These are phyloP conservation scores for Lepiota brunneoincarnata DNA, from an alignment of 768 basidiomycete species.

Conservation along the genomic window DNA sequence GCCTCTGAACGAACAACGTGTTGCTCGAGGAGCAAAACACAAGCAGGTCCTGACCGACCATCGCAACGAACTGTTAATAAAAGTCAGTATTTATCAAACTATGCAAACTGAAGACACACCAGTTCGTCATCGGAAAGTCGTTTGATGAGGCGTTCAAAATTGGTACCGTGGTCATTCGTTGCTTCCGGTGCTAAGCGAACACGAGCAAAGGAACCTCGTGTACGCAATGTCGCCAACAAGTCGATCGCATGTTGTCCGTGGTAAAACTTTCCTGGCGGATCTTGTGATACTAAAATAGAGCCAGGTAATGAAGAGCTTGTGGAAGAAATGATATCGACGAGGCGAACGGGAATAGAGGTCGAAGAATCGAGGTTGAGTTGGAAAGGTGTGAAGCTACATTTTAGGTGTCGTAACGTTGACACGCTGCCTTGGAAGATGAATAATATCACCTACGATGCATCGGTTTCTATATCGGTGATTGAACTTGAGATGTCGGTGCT, in stretches of 20 bases:
- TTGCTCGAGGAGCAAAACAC: slow-evolving; percentile 60
- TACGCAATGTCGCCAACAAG: slow-evolving; percentile 53
- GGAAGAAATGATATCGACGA: slow-evolving; percentile 37
- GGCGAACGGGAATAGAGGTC: slow-evolving; percentile 46
- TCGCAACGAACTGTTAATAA: slow-evolving; percentile 50
- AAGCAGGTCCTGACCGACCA: slow-evolving; percentile 49
- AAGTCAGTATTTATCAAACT: not conserved
- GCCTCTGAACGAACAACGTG: slow-evolving; percentile 38
- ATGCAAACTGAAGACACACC: slow-evolving; percentile 32
- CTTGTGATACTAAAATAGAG: slow-evolving; percentile 33
- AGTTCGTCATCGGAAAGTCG: slow-evolving; percentile 52
- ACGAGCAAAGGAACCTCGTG: slow-evolving; percentile 48
- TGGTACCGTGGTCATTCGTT: slow-evolving; percentile 37
- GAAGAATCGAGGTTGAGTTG: slow-evolving; percentile 48
- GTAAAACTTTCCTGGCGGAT: slow-evolving; percentile 64
- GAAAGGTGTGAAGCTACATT: slow-evolving; percentile 32
- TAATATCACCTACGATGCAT: slow-evolving; percentile 26
- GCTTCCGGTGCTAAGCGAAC: slow-evolving; percentile 38
- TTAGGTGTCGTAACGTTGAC: not conserved
- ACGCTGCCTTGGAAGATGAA: not conserved
- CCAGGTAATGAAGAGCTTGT: slow-evolving; percentile 33
- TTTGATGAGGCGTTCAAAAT: slow-evolving; percentile 47
- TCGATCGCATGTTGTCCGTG: slow-evolving; percentile 38
- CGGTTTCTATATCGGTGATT: not conserved
- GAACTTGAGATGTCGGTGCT: slow-evolving; percentile 25